Conservation (phyloP, 805 yeast genomes). For the Candida anglica region DNA sequence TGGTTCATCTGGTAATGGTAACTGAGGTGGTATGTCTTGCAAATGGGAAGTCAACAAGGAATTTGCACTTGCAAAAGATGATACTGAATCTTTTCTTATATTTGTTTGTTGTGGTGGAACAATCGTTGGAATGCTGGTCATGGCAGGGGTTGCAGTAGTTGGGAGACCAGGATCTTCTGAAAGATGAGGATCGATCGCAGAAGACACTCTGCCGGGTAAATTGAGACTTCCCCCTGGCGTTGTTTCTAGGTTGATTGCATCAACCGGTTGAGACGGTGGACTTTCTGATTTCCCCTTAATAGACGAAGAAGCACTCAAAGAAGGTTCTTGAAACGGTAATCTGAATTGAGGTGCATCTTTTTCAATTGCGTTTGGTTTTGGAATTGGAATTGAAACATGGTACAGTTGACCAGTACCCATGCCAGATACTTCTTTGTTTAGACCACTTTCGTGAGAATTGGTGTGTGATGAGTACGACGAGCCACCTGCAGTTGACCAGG, state of each 20-base stretch:
- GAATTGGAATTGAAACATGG: conserved; percentile 18
- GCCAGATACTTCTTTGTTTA: neutral
- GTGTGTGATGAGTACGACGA: neutral
- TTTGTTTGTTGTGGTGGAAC: neutral
- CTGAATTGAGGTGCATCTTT: conserved; percentile 56
- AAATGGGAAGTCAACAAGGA: conserved; percentile 26
- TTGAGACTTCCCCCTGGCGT: neutral
- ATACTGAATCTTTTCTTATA: neutral
- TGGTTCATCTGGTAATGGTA: conserved; percentile 54
- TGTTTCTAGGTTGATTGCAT: neutral
- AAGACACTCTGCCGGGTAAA: conserved; percentile 5
- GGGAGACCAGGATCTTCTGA: neutral
- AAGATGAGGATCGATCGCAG: conserved; percentile 23
- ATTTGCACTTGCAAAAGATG: conserved; percentile 17
- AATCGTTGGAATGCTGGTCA: neutral
- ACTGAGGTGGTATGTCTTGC: conserved; percentile 51
- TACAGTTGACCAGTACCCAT: conserved; percentile 6
- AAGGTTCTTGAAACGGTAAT: conserved; percentile 61
- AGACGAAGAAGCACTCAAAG: conserved; percentile 3
- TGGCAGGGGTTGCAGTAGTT: conserved; percentile 6
- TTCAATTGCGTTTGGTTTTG: conserved; percentile 17
- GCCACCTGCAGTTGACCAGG: conserved; percentile 1
- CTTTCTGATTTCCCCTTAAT: neutral
- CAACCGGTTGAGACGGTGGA: conserved; percentile 6
- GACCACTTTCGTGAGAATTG: no score